Conservation (phyloP, 202 grass and related monocot species). For the Setaria italica region DNA sequence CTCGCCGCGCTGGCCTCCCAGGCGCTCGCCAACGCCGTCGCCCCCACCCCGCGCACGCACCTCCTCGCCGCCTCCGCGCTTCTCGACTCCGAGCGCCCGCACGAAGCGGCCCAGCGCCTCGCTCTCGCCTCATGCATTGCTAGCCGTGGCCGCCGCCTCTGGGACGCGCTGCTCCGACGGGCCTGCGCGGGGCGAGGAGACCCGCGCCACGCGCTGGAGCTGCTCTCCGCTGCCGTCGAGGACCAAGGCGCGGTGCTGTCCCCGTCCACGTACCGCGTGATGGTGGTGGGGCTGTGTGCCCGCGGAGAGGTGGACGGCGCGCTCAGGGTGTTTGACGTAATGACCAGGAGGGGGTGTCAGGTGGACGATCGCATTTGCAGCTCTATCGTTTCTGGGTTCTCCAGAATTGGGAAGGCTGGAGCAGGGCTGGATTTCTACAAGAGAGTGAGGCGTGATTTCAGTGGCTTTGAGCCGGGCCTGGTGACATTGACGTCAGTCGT, state of each 20-base stretch:
- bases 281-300: slow-evolving; percentile 46
- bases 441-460: slow-evolving; percentile 42
- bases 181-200: slow-evolving; percentile 49
- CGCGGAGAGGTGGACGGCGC: slow-evolving; percentile 58
- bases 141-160: slow-evolving; percentile 46
- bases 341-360: slow-evolving; percentile 44
- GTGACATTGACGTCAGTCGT: slow-evolving; percentile 58
- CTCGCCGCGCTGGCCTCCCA: slow-evolving; percentile 44
- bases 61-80: slow-evolving; percentile 45
- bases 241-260: slow-evolving; percentile 44
- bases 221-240: slow-evolving; percentile 50
- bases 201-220: slow-evolving; percentile 49
- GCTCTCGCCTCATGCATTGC: slow-evolving; percentile 30
- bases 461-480: slow-evolving; percentile 60
- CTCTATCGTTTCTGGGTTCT: slow-evolving; percentile 67
- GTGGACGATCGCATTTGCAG: slow-evolving; percentile 71
- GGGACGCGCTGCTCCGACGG: slow-evolving; percentile 62
- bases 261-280: slow-evolving; percentile 35
- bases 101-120: slow-evolving; percentile 38
- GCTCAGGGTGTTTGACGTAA: slow-evolving; percentile 70
- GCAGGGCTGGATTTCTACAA: slow-evolving; percentile 64
- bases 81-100: slow-evolving; percentile 20
- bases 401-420: slow-evolving; percentile 43
- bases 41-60: slow-evolving; percentile 50
- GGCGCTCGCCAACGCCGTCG: slow-evolving; percentile 49